Base-by-base conservation (phyloP, 768 basidiomycete genomes). In the Rhodotorula graminis region DNA sequence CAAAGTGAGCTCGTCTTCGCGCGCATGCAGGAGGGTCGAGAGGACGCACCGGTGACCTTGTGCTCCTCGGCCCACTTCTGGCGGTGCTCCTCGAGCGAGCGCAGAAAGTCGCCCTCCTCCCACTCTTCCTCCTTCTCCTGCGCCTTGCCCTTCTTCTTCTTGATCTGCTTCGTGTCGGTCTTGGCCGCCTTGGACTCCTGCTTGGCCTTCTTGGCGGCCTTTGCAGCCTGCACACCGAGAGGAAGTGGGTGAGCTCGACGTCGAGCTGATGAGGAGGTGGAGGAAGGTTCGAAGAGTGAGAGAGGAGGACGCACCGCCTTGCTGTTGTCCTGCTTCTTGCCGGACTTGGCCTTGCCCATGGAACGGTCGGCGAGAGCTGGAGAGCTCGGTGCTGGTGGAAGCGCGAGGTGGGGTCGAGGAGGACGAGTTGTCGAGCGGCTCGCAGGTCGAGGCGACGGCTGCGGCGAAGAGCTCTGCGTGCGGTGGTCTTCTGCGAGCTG, bases 31-130 rank as follows among this genome's bases (percentile, higher is more conserved):
- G 23, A n/a, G 37, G 52, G 8, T 42, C 11, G 40, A 37, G 33
- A 10, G 44, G 21, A 63, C 67, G 40, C 33, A 69, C 69, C 71
- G 23, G 74, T 72, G 23, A 74, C 67, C n/a, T 76, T 77, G 55
- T 21, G 88, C 85, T 75, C 77, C 46, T 85, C 85, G 78, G 93
- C 91, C 90, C 90, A 92, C 80, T 93, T 90, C 80, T 86, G 84
- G 78, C 78, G 65, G 61, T 79, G 79, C 79, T 87, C 86, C 77
- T 91, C 92, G 46, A 94, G 84, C 70, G 94, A 92, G 6, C 84
- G 86, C 78, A 95, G 91, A 11, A 95, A 84, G 83, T 94, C 90
- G 73, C 82, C 80, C 50, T 83, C 82, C 23, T 89, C 88, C 42
- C 58, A 47, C 49, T 44, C 84, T 47, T 88, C 77, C 21, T 78